A percentile compares a stretch with the other conserved stretches of the same genome.
phyloP scores from a whole-genome alignment of 108 stramenopile species.

The Aurantiochytrium sp. region DNA sequence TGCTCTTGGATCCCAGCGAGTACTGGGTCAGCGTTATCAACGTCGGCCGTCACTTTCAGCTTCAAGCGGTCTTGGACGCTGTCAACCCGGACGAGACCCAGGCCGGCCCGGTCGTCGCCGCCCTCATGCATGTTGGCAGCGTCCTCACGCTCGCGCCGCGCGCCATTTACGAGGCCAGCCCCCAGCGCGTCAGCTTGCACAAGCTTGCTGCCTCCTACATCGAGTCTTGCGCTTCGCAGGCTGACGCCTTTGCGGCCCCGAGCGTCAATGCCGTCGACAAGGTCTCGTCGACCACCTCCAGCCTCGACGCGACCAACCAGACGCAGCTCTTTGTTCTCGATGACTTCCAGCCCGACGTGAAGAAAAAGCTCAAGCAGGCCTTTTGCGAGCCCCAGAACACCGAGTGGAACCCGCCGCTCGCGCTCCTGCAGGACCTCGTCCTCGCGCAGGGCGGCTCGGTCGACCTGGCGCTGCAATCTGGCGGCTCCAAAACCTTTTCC shows the following conservation, averaged over 20 bases:
- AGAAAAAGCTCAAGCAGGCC: slow-evolving; percentile 95
- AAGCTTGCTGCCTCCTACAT: background rate
- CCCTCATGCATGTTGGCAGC: slow-evolving; percentile 23
- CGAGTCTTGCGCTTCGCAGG: slow-evolving; percentile 55
- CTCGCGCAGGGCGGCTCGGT: background rate
- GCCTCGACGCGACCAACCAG: slow-evolving; percentile 30
- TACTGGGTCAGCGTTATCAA: slow-evolving; percentile 92
- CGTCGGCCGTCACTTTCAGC: slow-evolving; percentile 75
- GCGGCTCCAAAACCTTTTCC: slow-evolving; percentile 74
- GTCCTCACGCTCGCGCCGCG: background rate
- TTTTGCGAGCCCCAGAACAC: slow-evolving; percentile 92
- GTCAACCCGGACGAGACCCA: slow-evolving; percentile 44
- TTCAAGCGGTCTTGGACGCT: slow-evolving; percentile 64
- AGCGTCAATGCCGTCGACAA: slow-evolving; percentile 56
- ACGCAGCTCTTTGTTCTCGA: background rate
- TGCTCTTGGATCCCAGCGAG: slow-evolving; percentile 77
- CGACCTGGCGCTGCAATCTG: slow-evolving; percentile 59
- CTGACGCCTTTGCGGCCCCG: slow-evolving; percentile 74
- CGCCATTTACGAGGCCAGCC: background rate
- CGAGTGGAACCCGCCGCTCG: slow-evolving; percentile 76
- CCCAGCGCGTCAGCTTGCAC: background rate
- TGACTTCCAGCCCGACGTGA: slow-evolving; percentile 72
- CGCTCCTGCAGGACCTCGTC: slow-evolving; percentile 35
- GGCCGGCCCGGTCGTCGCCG: slow-evolving; percentile 12
- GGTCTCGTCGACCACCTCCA: background rate